Evolutionary conservation across 2,329 filamentous ascomycete genomes (phyloP).

Genomic region (Colletotrichum musicola): DNA sequence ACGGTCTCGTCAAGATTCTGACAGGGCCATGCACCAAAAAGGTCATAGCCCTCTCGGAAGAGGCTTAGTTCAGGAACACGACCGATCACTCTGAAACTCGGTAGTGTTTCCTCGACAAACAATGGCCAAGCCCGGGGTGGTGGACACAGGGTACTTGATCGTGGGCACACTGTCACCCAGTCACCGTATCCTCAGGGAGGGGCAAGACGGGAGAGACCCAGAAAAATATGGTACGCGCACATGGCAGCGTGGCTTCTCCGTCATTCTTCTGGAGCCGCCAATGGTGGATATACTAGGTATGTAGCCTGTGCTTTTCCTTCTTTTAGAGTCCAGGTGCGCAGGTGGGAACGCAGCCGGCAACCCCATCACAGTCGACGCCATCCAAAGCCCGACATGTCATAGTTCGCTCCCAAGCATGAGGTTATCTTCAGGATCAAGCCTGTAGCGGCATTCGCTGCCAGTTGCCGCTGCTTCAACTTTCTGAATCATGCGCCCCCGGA

Average conservation of each 20-base stretch:
- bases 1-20: slow-evolving; percentile 5
- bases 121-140: slow-evolving; percentile 28
- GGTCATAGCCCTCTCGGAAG: slow-evolving; percentile 2
- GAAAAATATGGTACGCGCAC: slow-evolving; percentile 28
- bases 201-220: slow-evolving; percentile 25
- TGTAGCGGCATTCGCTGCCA: slow-evolving; percentile 5
- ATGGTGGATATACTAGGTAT: neutral
- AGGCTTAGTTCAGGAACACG: slow-evolving; percentile 36
- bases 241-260: slow-evolving; percentile 24
- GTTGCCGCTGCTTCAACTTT: neutral
- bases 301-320: slow-evolving; percentile 1
- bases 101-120: slow-evolving; percentile 38
- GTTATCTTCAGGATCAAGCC: slow-evolving; percentile 24
- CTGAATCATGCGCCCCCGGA: neutral
- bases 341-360: neutral
- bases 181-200: slow-evolving; percentile 1
- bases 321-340: slow-evolving; percentile 17
- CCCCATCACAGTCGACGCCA: slow-evolving; percentile 3
- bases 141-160: slow-evolving; percentile 7
- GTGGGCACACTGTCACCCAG: slow-evolving; percentile 16
- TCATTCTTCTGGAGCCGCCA: slow-evolving; percentile 9
- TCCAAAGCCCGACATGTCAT: slow-evolving; percentile 16
- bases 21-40: slow-evolving; percentile 8
- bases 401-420: slow-evolving; percentile 10
- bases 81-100: slow-evolving; percentile 39